Conservation (phyloP, 768 basidiomycete genomes). For the Crassisporium funariophilum region DNA sequence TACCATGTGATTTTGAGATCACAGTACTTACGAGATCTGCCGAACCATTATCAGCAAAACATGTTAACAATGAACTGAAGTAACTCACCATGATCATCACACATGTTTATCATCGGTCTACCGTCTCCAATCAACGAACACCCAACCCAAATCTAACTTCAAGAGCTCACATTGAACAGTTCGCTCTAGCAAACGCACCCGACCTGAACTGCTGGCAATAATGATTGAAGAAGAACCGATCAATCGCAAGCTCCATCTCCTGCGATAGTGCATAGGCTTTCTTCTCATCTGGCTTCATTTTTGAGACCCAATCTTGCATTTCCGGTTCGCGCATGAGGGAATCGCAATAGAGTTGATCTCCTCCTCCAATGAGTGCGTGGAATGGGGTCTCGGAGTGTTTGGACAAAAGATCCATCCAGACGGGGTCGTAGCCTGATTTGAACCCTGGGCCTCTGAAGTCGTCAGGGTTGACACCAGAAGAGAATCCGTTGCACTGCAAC, state of each 20-base stretch:
- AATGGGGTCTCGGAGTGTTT: slow-evolving; percentile 82
- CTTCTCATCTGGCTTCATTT: slow-evolving; percentile 60
- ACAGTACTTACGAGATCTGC: slow-evolving; percentile 46
- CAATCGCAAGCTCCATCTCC: slow-evolving; percentile 75
- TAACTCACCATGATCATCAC: slow-evolving; percentile 78
- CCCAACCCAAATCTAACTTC: slow-evolving; percentile 2
- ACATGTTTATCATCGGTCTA: slow-evolving; percentile 89
- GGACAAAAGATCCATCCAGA: slow-evolving; percentile 91
- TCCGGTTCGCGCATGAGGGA: slow-evolving; percentile 86
- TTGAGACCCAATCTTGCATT: slow-evolving; percentile 81
- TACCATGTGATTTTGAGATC: too few relatives aligned
- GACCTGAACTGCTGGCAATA: slow-evolving; percentile 86
- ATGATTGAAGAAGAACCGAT: slow-evolving; percentile 89
- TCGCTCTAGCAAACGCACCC: slow-evolving; percentile 90
- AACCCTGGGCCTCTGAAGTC: slow-evolving; percentile 84
- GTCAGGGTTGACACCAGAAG: slow-evolving; percentile 85
- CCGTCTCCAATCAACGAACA: background rate
- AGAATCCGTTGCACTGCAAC: slow-evolving; percentile 84
- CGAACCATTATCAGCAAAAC: background rate
- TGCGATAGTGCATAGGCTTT: slow-evolving; percentile 59
- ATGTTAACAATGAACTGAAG: background rate
- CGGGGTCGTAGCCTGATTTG: slow-evolving; percentile 81
- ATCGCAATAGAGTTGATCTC: slow-evolving; percentile 92
- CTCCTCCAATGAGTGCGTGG: slow-evolving; percentile 91
- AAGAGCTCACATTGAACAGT: slow-evolving; percentile 78